Evolutionary conservation across 2,329 filamentous ascomycete genomes (phyloP).

Genomic region (Fusarium anguioides): DNA sequence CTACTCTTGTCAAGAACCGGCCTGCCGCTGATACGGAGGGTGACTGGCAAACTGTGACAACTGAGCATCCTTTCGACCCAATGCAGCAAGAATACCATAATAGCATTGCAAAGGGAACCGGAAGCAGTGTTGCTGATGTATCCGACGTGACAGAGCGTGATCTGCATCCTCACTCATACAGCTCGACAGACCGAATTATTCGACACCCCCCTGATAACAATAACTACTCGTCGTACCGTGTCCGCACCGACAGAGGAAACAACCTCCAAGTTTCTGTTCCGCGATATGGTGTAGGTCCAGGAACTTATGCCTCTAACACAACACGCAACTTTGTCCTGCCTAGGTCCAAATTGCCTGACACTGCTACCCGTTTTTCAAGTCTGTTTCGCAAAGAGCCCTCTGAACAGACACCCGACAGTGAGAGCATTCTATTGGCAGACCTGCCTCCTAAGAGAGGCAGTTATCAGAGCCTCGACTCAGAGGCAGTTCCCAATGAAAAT

Average conservation of each 20-base stretch:
- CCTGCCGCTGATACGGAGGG: constrained; percentile 34
- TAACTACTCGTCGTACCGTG: constrained; percentile 22
- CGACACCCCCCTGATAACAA: constrained; percentile 39
- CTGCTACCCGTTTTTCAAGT: constrained; percentile 43
- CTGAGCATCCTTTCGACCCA: constrained; percentile 42
- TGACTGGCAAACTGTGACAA: constrained; percentile 54
- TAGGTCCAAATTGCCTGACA: constrained; percentile 37
- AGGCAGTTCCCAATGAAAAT: constrained; percentile 12
- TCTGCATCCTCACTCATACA: constrained; percentile 34
- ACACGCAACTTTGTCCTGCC: constrained; percentile 35
- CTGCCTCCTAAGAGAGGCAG: constrained; percentile 43
- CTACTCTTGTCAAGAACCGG: constrained; percentile 29
- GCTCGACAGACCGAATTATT: constrained; percentile 44
- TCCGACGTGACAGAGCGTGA: constrained; percentile 50
- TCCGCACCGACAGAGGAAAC: constrained; percentile 40
- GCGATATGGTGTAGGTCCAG: constrained; percentile 19
- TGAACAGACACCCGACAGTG: constrained; percentile 3
- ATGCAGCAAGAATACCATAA: constrained; percentile 39
- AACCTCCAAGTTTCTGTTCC: constrained; percentile 39
- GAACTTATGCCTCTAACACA: constrained; percentile 39
- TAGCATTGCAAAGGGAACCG: constrained; percentile 47
- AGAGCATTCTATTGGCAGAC: constrained; percentile 35
- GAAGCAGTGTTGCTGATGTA: constrained; percentile 59
- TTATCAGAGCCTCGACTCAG: constrained; percentile 49
- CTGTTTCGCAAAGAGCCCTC: constrained; percentile 39